Conservation (phyloP, 1,284 basidiomycete species). For the Malassezia globosa region DNA sequence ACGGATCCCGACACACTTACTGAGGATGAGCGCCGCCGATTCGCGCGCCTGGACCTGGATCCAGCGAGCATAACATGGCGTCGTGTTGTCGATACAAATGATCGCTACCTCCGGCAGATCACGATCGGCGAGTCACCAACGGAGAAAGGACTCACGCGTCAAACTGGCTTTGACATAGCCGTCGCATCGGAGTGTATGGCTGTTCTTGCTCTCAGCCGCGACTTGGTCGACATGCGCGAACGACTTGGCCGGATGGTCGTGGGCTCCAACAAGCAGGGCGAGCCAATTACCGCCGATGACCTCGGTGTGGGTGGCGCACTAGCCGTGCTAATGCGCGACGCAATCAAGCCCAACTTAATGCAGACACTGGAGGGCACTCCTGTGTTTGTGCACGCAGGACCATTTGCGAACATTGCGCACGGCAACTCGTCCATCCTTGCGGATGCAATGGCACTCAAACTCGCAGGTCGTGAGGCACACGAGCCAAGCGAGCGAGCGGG, state of each 20-base stretch:
- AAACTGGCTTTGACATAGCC: conserved; percentile 89
- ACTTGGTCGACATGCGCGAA: conserved; percentile 81
- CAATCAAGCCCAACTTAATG: conserved; percentile 98
- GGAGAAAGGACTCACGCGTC: conserved; percentile 77
- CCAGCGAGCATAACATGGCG: conserved; percentile 87
- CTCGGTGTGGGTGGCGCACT: conserved; percentile 90
- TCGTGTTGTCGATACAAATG: conserved; percentile 91
- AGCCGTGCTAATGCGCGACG: conserved; percentile 95
- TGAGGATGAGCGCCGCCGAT: conserved; percentile 76
- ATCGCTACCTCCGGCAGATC: conserved; percentile 89
- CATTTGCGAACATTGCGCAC: conserved; percentile 98
- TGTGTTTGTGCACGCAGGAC: conserved; percentile 96
- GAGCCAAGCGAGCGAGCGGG: conserved; percentile 70
- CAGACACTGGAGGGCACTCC: conserved; percentile 96
- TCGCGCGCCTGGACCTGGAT: conserved; percentile 86
- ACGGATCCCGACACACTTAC: conserved; percentile 84
- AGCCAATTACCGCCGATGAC: conserved; percentile 90
- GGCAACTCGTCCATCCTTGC: conserved; percentile 98
- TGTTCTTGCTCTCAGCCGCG: conserved; percentile 79
- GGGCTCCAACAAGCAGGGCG: conserved; percentile 80
- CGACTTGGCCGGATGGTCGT: conserved; percentile 88
- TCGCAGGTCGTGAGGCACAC: conserved; percentile 88
- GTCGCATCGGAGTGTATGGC: conserved; percentile 98
- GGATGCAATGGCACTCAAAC: conserved; percentile 87
- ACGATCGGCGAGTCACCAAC: conserved; percentile 80